phyloP scores from a whole-genome alignment of 2,329 filamentous ascomycete genomes.

The Lachnellula willkommii region DNA sequence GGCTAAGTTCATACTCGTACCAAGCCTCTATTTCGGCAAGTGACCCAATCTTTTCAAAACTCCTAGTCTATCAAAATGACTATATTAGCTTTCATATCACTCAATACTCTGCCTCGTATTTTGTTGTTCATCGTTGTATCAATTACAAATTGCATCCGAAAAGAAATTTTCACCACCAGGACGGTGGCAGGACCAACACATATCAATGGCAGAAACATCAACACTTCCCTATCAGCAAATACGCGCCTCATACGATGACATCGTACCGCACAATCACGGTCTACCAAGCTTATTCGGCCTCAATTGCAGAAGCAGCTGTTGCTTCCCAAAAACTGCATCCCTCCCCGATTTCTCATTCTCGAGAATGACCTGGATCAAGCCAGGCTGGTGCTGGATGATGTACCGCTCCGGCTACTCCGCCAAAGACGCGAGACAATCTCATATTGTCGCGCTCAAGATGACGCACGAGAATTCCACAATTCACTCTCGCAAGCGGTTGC shows the following conservation, averaged over 20 bases:
- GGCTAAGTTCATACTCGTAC: too few species aligned
- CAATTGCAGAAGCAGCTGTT: slow-evolving; percentile 50
- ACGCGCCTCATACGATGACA: slow-evolving; percentile 45
- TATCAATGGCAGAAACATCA: background rate
- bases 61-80: background rate
- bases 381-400: slow-evolving; percentile 59
- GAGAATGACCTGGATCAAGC: slow-evolving; percentile 63
- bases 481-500: slow-evolving; percentile 37
- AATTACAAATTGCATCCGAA: too few species aligned
- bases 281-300: slow-evolving; percentile 54
- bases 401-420: slow-evolving; percentile 54
- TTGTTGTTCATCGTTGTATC: too few species aligned
- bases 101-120: too few species aligned
- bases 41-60: background rate
- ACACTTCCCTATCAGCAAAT: slow-evolving; percentile 43
- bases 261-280: slow-evolving; percentile 53
- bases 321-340: slow-evolving; percentile 46
- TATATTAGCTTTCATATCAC: background rate
- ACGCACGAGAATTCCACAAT: slow-evolving; percentile 44
- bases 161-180: too few species aligned
- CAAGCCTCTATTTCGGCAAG: background rate
- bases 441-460: slow-evolving; percentile 54
- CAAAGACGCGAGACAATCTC: slow-evolving; percentile 50
- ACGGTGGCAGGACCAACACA: too few species aligned
- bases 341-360: slow-evolving; percentile 46